Evolutionary conservation across 495 filamentous ascomycete genomes (phyloP).

Genomic region (Penicillium turbatum): DNA sequence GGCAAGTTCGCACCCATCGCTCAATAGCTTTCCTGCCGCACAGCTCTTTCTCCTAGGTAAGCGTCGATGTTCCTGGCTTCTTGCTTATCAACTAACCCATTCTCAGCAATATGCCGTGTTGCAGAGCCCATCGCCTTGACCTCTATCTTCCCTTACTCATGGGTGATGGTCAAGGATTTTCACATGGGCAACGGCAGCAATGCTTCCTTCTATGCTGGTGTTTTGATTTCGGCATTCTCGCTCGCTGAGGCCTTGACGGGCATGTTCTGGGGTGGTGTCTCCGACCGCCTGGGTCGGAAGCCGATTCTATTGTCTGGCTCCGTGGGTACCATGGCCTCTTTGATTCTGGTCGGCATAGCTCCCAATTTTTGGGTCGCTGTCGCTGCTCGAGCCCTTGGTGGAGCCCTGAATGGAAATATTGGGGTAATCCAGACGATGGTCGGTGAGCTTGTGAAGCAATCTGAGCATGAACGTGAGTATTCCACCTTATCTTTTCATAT

Average conservation of each 20-base stretch:
- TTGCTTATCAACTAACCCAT: conserved; percentile 17
- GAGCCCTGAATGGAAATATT: conserved; percentile 81
- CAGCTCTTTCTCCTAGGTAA: conserved; percentile 74
- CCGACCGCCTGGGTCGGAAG: conserved; percentile 79
- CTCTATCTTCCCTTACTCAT: conserved; percentile 85
- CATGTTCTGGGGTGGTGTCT: conserved; percentile 80
- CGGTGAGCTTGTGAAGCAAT: conserved; percentile 70
- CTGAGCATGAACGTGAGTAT: conserved; percentile 75
- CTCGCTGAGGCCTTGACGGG: conserved; percentile 76
- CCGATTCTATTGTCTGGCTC: conserved; percentile 77
- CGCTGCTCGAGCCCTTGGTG: conserved; percentile 68
- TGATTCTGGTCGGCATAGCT: conserved; percentile 79
- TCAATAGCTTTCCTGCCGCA: conserved; percentile 61
- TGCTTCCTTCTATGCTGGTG: conserved; percentile 78
- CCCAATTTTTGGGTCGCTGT: conserved; percentile 76
- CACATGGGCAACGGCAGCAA: conserved; percentile 61
- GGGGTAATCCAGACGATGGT: conserved; percentile 94
- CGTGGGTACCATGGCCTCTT: conserved; percentile 70
- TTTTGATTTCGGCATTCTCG: conserved; percentile 81
- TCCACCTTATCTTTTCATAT: not conserved
- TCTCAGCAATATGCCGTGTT: conserved; percentile 65
- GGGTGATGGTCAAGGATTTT: conserved; percentile 73
- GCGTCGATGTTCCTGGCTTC: conserved; percentile 12
- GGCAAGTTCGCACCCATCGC: conserved; percentile 36
- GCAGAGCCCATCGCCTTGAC: conserved; percentile 87